Conservation (phyloP, 2,329 filamentous ascomycete species). For the Fusarium falciforme region DNA sequence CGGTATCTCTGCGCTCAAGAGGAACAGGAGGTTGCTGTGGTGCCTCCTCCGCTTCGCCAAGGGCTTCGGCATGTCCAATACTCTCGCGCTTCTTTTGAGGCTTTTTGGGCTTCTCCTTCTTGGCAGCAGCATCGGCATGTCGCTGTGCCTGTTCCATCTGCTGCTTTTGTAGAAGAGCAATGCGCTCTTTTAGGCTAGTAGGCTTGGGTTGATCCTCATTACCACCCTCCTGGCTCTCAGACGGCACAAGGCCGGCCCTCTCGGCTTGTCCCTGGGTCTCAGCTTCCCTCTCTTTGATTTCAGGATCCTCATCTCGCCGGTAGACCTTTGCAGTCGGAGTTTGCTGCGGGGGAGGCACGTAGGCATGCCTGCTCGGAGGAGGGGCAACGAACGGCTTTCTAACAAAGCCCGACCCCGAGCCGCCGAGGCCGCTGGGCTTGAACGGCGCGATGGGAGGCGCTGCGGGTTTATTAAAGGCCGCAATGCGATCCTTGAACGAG, state of each 20-base stretch:
- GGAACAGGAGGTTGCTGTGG: conserved; percentile 40
- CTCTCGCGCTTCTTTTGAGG: conserved; percentile 75
- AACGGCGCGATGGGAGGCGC: conserved; percentile 90
- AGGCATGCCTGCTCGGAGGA: conserved; percentile 92
- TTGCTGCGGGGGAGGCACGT: conserved; percentile 81
- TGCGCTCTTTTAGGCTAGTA: conserved; percentile 92
- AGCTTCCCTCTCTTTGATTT: conserved; percentile 72
- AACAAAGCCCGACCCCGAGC: conserved; percentile 75
- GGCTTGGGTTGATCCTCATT: conserved; percentile 89
- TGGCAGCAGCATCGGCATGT: conserved; percentile 80
- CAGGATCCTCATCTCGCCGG: conserved; percentile 87
- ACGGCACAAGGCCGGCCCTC: conserved; percentile 69
- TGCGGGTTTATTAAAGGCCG: conserved; percentile 92
- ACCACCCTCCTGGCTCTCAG: conserved; percentile 60
- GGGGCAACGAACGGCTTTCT: conserved; percentile 98
- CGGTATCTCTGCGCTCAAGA: conserved; percentile 61
- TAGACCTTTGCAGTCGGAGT: conserved; percentile 80
- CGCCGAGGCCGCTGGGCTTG: conserved; percentile 76
- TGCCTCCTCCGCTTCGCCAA: conserved; percentile 46
- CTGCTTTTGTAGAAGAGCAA: conserved; percentile 92
- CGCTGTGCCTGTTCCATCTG: conserved; percentile 89
- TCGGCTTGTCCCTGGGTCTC: conserved; percentile 76
- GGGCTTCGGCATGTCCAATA: conserved; percentile 43
- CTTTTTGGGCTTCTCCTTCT: conserved; percentile 90
- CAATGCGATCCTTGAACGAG: conserved; percentile 95